These are phyloP conservation scores for Casuarina cunninghamiana DNA, from an alignment of 306 rosid species.

Conservation along the genomic window DNA sequence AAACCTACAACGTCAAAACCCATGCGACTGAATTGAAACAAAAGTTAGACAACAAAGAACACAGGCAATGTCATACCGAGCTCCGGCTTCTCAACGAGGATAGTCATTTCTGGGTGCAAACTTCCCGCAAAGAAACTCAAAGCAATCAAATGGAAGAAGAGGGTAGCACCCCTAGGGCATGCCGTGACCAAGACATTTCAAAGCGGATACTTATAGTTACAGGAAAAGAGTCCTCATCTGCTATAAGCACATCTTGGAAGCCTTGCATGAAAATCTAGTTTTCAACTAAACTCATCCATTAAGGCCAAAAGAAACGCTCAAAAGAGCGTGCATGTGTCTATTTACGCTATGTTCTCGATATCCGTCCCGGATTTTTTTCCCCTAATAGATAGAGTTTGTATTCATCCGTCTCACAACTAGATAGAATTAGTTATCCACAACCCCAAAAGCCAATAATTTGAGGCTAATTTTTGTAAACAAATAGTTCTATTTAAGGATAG, in stretches of 20 bases:
- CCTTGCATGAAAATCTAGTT: background rate
- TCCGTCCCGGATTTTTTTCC: too few species aligned
- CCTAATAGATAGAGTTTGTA: background rate
- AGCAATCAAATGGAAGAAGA: background rate
- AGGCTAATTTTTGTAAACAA: background rate
- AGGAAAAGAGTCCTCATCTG: background rate
- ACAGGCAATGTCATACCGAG: slow-evolving; percentile 33
- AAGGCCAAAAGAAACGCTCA: background rate
- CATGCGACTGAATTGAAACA: background rate
- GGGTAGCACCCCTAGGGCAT: background rate
- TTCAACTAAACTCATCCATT: background rate
- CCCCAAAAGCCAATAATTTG: background rate
- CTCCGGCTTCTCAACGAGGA: slow-evolving; percentile 45
- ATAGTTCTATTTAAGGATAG: background rate
- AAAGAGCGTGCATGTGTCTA: background rate
- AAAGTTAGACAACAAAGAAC: background rate
- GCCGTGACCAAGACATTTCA: background rate
- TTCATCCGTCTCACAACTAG: background rate
- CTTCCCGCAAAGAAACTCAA: background rate
- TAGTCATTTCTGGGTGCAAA: slow-evolving; percentile 42
- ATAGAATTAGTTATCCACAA: background rate
- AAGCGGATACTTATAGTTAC: background rate
- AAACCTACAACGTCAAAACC: background rate
- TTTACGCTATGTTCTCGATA: too few species aligned
- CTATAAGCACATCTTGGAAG: background rate